These are phyloP conservation scores for Tetrahymena elliotti DNA, from an alignment of 73 alveolate genomes.

Conservation along the genomic window DNA sequence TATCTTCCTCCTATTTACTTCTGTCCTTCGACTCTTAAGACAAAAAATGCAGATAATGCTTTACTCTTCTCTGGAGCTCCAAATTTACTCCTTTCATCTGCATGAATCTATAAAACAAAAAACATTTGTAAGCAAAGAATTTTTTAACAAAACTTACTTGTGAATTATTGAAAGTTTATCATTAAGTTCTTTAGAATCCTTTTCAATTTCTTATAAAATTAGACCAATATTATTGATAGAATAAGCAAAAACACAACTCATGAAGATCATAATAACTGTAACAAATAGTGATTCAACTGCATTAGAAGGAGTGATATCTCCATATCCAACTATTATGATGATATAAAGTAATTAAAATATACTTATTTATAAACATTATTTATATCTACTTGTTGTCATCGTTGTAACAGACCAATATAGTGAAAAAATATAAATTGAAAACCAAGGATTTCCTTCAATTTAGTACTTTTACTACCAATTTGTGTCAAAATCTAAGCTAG, in stretches of 20 bases:
- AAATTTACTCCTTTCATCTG: not conserved
- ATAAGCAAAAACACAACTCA: conserved; percentile 44
- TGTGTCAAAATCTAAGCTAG: not conserved
- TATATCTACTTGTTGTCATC: not conserved
- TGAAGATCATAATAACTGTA: conserved; percentile 62
- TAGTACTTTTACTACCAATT: not conserved
- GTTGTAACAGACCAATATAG: not conserved
- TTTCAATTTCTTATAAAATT: conserved; percentile 4
- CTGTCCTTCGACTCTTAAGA: not conserved
- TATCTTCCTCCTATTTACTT: not conserved
- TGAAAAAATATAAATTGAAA: not conserved
- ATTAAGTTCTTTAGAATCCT: not conserved
- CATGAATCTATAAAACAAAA: not conserved
- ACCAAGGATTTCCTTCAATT: not conserved
- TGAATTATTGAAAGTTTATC: not conserved
- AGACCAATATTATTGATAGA: conserved; percentile 37
- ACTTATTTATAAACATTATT: no score
- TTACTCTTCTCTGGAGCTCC: not conserved
- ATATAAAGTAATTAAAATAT: no score
- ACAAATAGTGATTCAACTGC: conserved; percentile 54
- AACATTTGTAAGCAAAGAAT: not conserved
- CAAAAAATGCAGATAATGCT: not conserved
- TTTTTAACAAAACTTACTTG: not conserved
- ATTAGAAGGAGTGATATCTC: conserved; percentile 71
- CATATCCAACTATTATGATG: conserved; percentile 68